These are phyloP conservation scores for Phytophthora kernoviae DNA, from an alignment of 352 stramenopile species.

Conservation along the genomic window DNA sequence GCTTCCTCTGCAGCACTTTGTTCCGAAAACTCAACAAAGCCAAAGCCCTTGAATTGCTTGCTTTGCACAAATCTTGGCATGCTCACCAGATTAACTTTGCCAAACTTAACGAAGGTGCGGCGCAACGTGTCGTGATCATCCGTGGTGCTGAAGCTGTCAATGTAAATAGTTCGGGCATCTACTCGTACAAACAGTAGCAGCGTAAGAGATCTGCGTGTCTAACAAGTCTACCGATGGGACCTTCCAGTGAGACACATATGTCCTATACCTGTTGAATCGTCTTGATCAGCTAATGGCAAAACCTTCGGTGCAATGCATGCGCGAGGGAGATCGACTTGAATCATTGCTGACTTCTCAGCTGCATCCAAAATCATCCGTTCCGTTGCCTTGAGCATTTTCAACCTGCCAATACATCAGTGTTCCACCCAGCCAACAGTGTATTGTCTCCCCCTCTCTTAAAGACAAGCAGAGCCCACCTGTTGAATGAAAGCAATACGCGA, in stretches of 20 bases:
- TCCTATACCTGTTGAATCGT: conserved; percentile 35
- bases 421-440: too few species aligned
- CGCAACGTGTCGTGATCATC: conserved; percentile 79
- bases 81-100: conserved; percentile 80
- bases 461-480: conserved; percentile 37
- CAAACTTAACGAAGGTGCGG: conserved; percentile 56
- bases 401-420: conserved; percentile 13
- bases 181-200: neutral
- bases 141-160: conserved; percentile 62
- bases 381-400: conserved; percentile 63
- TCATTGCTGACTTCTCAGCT: conserved; percentile 51
- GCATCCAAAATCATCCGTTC: conserved; percentile 65
- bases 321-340: conserved; percentile 48
- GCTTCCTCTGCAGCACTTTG: conserved; percentile 33
- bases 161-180: conserved; percentile 71
- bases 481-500: conserved; percentile 71
- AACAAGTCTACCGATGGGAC: too few species aligned
- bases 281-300: conserved; percentile 27
- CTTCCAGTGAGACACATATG: too few species aligned
- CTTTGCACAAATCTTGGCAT: conserved; percentile 72
- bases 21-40: conserved; percentile 78
- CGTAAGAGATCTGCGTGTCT: neutral
- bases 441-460: too few species aligned
- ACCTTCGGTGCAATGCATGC: conserved; percentile 51
- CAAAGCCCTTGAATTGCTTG: conserved; percentile 82